Conservation (phyloP, 495 filamentous ascomycete genomes). For the Penicillium nucicola region DNA sequence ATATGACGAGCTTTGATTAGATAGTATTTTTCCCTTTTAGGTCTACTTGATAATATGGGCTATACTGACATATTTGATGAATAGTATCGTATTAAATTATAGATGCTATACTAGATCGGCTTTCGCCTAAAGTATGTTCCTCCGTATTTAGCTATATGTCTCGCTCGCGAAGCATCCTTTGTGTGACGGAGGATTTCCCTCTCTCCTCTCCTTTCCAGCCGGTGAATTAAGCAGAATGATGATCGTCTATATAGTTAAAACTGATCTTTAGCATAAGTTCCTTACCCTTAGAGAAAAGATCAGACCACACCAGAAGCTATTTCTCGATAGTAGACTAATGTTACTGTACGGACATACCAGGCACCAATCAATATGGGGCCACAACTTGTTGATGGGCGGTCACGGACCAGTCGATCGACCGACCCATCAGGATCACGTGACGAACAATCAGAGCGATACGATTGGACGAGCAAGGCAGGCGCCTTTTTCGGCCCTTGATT, state of each 20-base stretch:
- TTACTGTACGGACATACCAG: too few relatives aligned
- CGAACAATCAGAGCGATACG: too few relatives aligned
- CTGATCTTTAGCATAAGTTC: constrained; percentile 12
- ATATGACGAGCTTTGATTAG: constrained; percentile 21
- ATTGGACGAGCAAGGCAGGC: too few relatives aligned
- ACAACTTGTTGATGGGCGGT: too few relatives aligned
- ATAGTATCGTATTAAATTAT: constrained; percentile 20
- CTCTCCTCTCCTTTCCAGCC: constrained; percentile 16
- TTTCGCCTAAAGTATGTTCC: constrained; percentile 12
- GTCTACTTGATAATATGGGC: constrained; percentile 25
- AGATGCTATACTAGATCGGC: too few relatives aligned
- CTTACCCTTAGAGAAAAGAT: constrained; percentile 3
- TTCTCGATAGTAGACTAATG: constrained; percentile 17
- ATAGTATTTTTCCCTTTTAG: constrained; percentile 25
- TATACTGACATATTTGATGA: constrained; percentile 14
- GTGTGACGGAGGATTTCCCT: constrained; percentile 15
- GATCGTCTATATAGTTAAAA: constrained; percentile 17
- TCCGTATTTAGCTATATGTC: constrained; percentile 23
- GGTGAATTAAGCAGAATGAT: background rate
- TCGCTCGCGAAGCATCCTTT: constrained; percentile 16
- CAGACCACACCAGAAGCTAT: constrained; percentile 12
- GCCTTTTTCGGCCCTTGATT: too few relatives aligned
- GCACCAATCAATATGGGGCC: too few relatives aligned
- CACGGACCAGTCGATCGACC: too few relatives aligned
- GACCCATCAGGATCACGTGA: too few relatives aligned